Base-by-base conservation (phyloP, 176 grass and related monocot genomes). In the Paspalum notatum region DNA sequence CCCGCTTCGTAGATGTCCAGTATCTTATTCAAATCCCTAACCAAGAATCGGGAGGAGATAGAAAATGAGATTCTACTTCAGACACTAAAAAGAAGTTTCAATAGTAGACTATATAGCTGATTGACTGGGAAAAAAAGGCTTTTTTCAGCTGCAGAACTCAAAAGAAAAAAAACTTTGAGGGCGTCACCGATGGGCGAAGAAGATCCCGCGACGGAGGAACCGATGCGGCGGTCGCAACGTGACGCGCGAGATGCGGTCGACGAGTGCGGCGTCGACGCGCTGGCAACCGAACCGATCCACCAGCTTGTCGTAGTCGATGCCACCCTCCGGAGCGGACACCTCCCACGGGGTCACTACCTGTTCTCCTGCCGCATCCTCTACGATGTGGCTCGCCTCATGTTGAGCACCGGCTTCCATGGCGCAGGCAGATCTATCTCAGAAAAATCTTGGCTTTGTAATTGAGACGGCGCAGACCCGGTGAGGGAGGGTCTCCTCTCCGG, bases 271-370 rank as follows among this genome's bases (percentile, higher is more conserved):
- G 51, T 97, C 89, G 5, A 97, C 67, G 50, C 82, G 84, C 85
- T 97, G 91, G 87, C 89, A 97, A 0, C 91, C 94, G 85, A 97
- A 97, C 71, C 88, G 86, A 61, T 94, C 94, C 24, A 97, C 85
- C n/a, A 97, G 77, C 89, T 97, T 97, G 66, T 97, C 91, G 87
- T 97, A 97, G 87, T 97, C 87, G 71, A 97, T 88, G 75, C 87
- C 91, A 66, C 89, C 91, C 48, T 88, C 83, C 71, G 85, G 84
- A 17, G 89, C 89, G 22, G 89, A 91, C 75, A 97, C 94, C 89
- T 91, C 94, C 89, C 89, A 94, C 21, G 91, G 91, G 70, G 86
- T 97, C 55, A 97, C 88, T 37, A 97, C 93, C 78, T 97, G 93
- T 63, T 91, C 80, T 6, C 9, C 20, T 10, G 21, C 77, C 12